phyloP scores from a whole-genome alignment of 371 early-diverging fungal species.

The Circinella minor region DNA sequence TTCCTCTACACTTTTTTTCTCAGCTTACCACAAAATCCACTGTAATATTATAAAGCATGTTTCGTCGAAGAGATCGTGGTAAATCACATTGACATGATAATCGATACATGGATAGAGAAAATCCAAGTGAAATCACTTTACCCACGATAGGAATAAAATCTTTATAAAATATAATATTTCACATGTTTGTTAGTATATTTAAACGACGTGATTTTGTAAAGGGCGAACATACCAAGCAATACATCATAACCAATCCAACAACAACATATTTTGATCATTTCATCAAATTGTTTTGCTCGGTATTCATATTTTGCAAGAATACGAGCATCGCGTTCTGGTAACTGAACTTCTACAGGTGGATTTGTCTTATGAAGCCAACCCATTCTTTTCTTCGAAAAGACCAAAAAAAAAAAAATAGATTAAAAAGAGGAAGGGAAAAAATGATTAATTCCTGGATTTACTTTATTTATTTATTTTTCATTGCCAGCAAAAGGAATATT shows the following conservation, averaged over 20 bases:
- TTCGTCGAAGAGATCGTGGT: constrained; percentile 30
- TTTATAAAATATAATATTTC: constrained; percentile 6
- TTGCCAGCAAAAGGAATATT: constrained; percentile 1
- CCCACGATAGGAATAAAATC: constrained; percentile 56
- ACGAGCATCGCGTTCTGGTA: constrained; percentile 40
- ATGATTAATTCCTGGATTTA: not conserved
- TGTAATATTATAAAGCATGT: constrained; percentile 43
- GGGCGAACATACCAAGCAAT: constrained; percentile 33
- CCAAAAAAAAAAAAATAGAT: not conserved
- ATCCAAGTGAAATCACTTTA: constrained; percentile 44
- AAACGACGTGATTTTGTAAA: not conserved
- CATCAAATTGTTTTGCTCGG: constrained; percentile 44
- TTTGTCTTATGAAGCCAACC: constrained; percentile 1
- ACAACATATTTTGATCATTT: constrained; percentile 50
- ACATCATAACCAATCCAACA: constrained; percentile 56
- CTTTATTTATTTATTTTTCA: not conserved
- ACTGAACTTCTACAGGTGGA: constrained; percentile 23
- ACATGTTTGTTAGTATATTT: not conserved
- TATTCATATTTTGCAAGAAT: constrained; percentile 45
- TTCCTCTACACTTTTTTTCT: no score
- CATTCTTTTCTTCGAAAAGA: constrained; percentile 4
- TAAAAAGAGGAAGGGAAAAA: not conserved
- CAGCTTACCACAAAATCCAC: constrained; percentile 49
- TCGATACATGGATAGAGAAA: constrained; percentile 42
- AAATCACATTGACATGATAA: constrained; percentile 42